Base-by-base conservation (phyloP, 495 filamentous ascomycete species). In the Podospora pseudocomata region DNA sequence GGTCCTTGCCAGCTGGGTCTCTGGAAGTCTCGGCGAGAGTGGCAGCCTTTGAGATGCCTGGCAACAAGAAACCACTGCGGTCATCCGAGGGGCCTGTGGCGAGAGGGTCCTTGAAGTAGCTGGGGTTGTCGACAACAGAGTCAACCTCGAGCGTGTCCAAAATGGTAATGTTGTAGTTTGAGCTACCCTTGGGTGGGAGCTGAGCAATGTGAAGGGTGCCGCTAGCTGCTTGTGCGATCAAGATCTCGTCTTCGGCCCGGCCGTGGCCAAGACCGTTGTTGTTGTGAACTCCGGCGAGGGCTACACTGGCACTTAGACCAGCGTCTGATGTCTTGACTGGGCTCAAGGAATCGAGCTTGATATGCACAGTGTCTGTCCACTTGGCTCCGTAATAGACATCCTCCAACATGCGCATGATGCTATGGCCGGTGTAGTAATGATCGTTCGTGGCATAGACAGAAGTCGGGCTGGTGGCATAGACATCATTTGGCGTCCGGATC, bases 361-460 rank as follows among this genome's bases (percentile, higher is more conserved):
- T 19, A 11, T 80, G 76, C 20, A 82, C 59, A 1, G 73, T 63
- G 13, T 72, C 77, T 68, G 70, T 82, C 81, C 68, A 79, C 59
- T 70, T 69, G 5, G 75, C 73, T 19, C 76, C 66, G 9, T 73
- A 16, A 60, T 83, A 79, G 0, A 79, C 0, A 13, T 80, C 78
- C 68, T 83, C 81, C 15, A 87, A 0, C 0, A 74, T 9, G 1
- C 86, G 82, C 76, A 82, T 74, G 4, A 75, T 7, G 0, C 86
- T 85, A 0, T 81, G 68, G 13, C 69, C 76, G 13, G 78, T 77
- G 71, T 88, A 82, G 70, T 74, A 79, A 69, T 90, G 86, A 71
- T 89, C 87, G 69, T 90, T 90, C 5, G 86, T 89, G 4, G 88
- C 82, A 70, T 85, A 86, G 73, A 89, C 79, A 0, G 83, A 82